A percentile compares a stretch with the other conserved stretches of the same genome.
These are phyloP conservation scores for Neurospora sp. DNA, from an alignment of 495 filamentous ascomycete genomes.

Conservation along the genomic window DNA sequence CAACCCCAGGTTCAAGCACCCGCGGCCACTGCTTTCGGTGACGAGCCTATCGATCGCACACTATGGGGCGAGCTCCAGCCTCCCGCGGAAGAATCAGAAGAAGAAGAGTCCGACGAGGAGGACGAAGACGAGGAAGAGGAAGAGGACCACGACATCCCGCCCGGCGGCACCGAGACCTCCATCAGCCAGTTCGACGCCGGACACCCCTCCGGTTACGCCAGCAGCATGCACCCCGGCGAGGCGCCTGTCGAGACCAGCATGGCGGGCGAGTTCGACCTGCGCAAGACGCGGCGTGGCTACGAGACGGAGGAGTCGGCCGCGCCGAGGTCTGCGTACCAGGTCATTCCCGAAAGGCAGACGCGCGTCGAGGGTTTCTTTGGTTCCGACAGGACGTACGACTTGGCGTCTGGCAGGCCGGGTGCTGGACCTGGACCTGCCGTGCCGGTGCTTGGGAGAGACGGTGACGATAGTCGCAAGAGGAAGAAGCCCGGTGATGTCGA, in stretches of 20 bases:
- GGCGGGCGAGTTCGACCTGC: constrained; percentile 80
- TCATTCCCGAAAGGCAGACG: constrained; percentile 78
- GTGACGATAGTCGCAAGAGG: constrained; percentile 65
- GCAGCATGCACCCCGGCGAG: constrained; percentile 52
- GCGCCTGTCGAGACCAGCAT: constrained; percentile 52
- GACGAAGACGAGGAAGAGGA: constrained; percentile 68
- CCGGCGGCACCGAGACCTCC: constrained; percentile 59
- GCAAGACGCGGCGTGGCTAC: constrained; percentile 75
- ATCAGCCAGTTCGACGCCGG: constrained; percentile 51
- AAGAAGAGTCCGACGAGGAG: constrained; percentile 61
- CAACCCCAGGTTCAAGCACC: constrained; percentile 10
- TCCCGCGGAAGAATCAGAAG: constrained; percentile 70
- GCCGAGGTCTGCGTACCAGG: constrained; percentile 75
- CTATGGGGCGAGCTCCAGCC: constrained; percentile 92
- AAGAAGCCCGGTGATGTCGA: constrained; percentile 96
- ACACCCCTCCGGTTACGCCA: constrained; percentile 71
- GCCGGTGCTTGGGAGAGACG: constrained; percentile 68
- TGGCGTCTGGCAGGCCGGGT: constrained; percentile 33
- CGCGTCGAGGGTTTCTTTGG: constrained; percentile 90
- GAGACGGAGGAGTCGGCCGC: constrained; percentile 69
- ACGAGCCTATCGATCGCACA: constrained; percentile 77
- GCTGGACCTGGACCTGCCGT: constrained; percentile 7
- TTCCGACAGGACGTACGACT: constrained; percentile 84
- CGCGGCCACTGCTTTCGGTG: constrained; percentile 40
- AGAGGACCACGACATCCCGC: constrained; percentile 37